Conservation (phyloP, 1,284 basidiomycete species). For the Ustilago crameri region DNA sequence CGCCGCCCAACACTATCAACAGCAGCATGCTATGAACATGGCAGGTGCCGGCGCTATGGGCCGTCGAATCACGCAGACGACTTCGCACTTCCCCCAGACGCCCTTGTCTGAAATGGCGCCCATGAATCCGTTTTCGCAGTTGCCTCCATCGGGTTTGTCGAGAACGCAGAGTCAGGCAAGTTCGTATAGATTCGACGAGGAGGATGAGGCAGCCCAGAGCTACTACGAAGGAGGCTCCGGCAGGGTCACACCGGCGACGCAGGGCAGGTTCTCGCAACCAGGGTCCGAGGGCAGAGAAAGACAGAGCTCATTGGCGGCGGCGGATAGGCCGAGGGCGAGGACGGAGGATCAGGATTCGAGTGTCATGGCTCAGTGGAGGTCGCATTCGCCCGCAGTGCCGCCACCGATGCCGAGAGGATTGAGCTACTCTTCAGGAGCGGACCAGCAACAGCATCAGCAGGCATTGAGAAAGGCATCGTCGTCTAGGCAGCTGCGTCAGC, state of each 20-base stretch:
- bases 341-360: slow-evolving; percentile 61
- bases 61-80: slow-evolving; percentile 45
- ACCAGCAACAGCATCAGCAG: slow-evolving; percentile 51
- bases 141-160: slow-evolving; percentile 30
- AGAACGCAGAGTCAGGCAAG: slow-evolving; percentile 52
- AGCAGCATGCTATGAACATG: slow-evolving; percentile 54
- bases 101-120: slow-evolving; percentile 54
- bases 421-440: slow-evolving; percentile 38
- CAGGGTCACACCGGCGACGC: slow-evolving; percentile 45
- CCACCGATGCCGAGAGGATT: slow-evolving; percentile 50
- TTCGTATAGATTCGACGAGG: slow-evolving; percentile 42
- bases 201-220: slow-evolving; percentile 31
- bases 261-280: slow-evolving; percentile 52
- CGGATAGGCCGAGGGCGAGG: slow-evolving; percentile 51
- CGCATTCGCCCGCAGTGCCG: slow-evolving; percentile 53
- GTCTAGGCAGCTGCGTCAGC: slow-evolving; percentile 52
- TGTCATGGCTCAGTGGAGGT: slow-evolving; percentile 61
- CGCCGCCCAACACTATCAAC: slow-evolving; percentile 41
- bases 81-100: slow-evolving; percentile 59
- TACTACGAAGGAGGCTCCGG: slow-evolving; percentile 41
- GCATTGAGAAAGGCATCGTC: slow-evolving; percentile 57
- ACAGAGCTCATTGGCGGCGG: slow-evolving; percentile 32
- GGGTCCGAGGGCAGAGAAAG: slow-evolving; percentile 53
- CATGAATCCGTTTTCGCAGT: slow-evolving; percentile 42
- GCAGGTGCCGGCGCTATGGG: slow-evolving; percentile 55